These are phyloP conservation scores for Boletus semigastroideus DNA, from an alignment of 1,284 basidiomycete species.

Conservation along the genomic window DNA sequence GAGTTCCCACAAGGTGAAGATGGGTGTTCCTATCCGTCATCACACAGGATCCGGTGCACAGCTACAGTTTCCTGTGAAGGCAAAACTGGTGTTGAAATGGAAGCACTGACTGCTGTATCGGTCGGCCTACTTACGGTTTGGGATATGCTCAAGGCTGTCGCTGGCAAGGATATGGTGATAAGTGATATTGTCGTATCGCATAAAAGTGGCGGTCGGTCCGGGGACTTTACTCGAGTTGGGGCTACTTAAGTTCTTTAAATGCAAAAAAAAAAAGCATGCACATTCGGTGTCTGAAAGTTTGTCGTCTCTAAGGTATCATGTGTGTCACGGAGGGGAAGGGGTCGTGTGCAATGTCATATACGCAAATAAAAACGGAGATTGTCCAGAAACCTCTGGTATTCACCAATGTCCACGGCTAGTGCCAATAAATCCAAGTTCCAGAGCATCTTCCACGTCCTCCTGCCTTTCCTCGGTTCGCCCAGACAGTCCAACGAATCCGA, in stretches of 20 bases:
- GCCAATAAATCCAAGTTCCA: constrained; percentile 52
- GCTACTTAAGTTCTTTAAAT: not conserved
- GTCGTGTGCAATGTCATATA: not conserved
- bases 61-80: constrained; percentile 75
- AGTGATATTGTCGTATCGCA: constrained; percentile 61
- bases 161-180: constrained; percentile 81
- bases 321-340: not conserved
- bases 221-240: constrained; percentile 49
- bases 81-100: constrained; percentile 91
- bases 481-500: constrained; percentile 49
- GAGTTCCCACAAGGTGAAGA: not conserved
- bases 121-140: constrained; percentile 82
- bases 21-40: constrained; percentile 12
- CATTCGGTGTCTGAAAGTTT: not conserved
- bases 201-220: constrained; percentile 77
- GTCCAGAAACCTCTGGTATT: not conserved
- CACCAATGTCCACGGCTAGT: constrained; percentile 31
- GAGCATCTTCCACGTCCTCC: constrained; percentile 44
- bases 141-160: constrained; percentile 92
- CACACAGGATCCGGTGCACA: constrained; percentile 59
- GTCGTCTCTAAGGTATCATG: not conserved
- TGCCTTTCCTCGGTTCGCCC: constrained; percentile 16
- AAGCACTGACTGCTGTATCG: constrained; percentile 83
- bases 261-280: not conserved
- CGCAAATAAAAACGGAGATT: not conserved